Percentiles rank a stretch among this genome's conserved stretches.
Conservation (phyloP, 75 land plant species). For the Pinus taeda region DNA sequence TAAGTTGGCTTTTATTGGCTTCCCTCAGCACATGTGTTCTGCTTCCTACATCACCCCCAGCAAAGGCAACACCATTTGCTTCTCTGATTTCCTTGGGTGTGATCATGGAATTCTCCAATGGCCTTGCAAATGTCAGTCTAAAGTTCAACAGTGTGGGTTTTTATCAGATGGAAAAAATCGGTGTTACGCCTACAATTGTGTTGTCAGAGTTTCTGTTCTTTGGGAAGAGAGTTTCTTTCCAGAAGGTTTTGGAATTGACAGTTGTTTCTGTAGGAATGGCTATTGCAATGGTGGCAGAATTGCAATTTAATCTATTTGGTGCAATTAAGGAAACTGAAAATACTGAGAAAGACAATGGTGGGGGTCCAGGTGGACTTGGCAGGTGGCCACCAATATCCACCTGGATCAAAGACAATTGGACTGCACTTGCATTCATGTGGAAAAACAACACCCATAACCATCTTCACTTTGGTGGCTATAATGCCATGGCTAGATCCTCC, state of each 20-base stretch:
- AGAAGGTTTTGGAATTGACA: constrained; percentile 72
- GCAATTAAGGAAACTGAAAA: no score
- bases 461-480: constrained; percentile 45
- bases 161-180: constrained; percentile 96
- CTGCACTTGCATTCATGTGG: constrained; percentile 89
- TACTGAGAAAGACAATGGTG: no score
- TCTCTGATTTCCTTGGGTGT: constrained; percentile 53
- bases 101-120: constrained; percentile 60
- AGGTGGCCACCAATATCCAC: constrained; percentile 84
- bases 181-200: constrained; percentile 91
- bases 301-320: constrained; percentile 81
- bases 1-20: constrained; percentile 57
- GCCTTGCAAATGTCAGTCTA: constrained; percentile 73
- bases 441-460: constrained; percentile 68
- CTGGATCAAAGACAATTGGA: constrained; percentile 83
- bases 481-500: constrained; percentile 86
- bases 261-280: constrained; percentile 87
- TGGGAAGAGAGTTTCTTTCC: constrained; percentile 46
- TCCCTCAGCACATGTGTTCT: constrained; percentile 40
- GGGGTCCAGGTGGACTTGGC: no score
- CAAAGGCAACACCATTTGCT: constrained; percentile 50
- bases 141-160: constrained; percentile 86
- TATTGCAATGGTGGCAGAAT: constrained; percentile 83
- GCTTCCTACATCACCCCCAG: constrained; percentile 57
- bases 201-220: constrained; percentile 67